Percentiles rank a stretch among this genome's conserved stretches.
Evolutionary conservation across 345 rosid species (phyloP).

Genomic region (Salix dunnii): DNA sequence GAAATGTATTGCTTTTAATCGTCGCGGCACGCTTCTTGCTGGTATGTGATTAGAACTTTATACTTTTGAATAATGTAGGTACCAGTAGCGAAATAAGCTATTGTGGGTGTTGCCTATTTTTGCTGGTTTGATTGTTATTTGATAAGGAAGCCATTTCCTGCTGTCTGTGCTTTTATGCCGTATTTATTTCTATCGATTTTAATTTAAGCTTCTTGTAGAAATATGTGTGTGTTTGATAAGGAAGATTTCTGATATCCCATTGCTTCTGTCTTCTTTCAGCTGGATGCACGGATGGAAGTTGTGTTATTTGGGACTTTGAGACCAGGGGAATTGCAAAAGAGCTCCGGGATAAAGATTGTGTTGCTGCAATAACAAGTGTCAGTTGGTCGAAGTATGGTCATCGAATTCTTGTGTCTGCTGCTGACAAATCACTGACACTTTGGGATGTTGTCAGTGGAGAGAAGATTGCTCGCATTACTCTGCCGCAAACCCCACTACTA

Average conservation of each 20-base stretch:
- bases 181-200: neutral
- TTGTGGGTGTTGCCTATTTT: neutral
- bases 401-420: conserved; percentile 85
- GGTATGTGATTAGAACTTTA: conserved; percentile 32
- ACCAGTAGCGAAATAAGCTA: neutral
- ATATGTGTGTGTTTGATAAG: neutral
- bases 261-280: conserved; percentile 38
- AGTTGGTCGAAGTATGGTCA: conserved; percentile 96
- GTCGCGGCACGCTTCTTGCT: conserved; percentile 96
- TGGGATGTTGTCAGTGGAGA: conserved; percentile 82
- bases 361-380: conserved; percentile 83
- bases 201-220: neutral
- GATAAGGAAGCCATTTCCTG: neutral
- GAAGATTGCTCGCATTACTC: conserved; percentile 56
- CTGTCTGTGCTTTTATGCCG: neutral
- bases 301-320: conserved; percentile 96
- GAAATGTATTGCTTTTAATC: conserved; percentile 94
- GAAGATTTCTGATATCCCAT: conserved; percentile 2
- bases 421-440: conserved; percentile 86
- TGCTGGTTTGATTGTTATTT: neutral
- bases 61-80: neutral
- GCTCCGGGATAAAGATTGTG: conserved; percentile 70
- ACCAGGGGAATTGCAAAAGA: conserved; percentile 91
- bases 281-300: conserved; percentile 93
- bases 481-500: conserved; percentile 75